Base-by-base conservation (phyloP, 176 grass and related monocot genomes). In the Eleusine indica region DNA sequence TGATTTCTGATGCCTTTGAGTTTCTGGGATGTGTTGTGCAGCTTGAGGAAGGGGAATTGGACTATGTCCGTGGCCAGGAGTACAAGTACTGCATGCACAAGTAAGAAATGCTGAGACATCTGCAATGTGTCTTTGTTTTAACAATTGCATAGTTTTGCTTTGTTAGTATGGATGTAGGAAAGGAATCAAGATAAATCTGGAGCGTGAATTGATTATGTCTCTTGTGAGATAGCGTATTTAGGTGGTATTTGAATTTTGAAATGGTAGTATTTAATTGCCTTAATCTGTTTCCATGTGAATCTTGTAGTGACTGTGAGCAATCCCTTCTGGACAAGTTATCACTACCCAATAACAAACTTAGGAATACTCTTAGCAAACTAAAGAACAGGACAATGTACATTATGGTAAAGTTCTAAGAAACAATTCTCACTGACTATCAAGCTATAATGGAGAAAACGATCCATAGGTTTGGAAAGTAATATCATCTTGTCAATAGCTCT, bases 71-170 rank as follows among this genome's bases (percentile, higher is more conserved):
- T 19, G 40, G 91, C 54, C 93, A 98, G 60, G 96, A 98, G 85
- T 98, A 86, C 89, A 98, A 98, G 73, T 98, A 95, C 77, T 98
- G 96, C 85, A 91, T 95, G 96, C 85, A 86, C 91, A 98, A 93
- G 96, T 98, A 94, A 86, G 91, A 32, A 76, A 19, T 2, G 51
- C 22, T 3, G 25, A 68, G 43, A 66, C 70, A 57, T 47, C 12
- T 41, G 9, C 3, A 73, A 60, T 32, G 6, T 82, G 35, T 67
- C 46, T 3, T 7, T 79, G 15, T 40, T 47, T 1, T 3, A 69
- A 75, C 8, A 6, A 35, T 63, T 13, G 28, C 37, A 60, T 52
- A 65, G n/a, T 5, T 71, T 62, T 39, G 14, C 44, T 73, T 14
- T 71, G 2, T 48, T 70, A 40, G 30, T 71, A 7, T 49, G 71